These are phyloP conservation scores for Globisporangium viniferum DNA, from an alignment of 352 stramenopile species.

Conservation along the genomic window DNA sequence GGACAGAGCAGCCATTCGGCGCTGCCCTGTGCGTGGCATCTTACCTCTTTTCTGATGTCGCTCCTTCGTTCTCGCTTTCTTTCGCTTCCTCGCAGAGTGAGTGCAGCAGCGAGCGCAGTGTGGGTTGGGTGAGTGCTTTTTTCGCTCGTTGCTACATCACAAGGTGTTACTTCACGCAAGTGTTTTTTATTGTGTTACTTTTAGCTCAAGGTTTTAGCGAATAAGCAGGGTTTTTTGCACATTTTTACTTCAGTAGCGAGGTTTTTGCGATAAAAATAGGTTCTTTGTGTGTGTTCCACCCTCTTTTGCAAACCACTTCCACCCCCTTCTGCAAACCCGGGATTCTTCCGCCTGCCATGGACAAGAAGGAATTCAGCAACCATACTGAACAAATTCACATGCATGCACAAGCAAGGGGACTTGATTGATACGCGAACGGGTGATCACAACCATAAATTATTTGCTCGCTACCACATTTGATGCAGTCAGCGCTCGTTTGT, in stretches of 20 bases:
- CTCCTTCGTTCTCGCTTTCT: slow-evolving; percentile 8
- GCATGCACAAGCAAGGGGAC: too few species aligned
- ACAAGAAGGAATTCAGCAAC: neutral
- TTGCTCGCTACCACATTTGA: neutral
- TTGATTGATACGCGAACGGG: neutral
- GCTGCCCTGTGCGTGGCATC: neutral
- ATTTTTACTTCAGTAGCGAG: neutral
- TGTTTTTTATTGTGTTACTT: neutral
- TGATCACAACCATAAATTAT: neutral
- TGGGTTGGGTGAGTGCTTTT: slow-evolving; percentile 6
- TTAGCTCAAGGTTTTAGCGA: neutral
- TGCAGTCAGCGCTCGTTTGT: neutral
- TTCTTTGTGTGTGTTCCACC: neutral
- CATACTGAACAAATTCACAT: neutral
- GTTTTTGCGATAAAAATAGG: slow-evolving; percentile 3
- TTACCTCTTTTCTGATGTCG: slow-evolving; percentile 3
- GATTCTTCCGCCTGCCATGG: neutral
- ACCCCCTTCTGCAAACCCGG: too few species aligned
- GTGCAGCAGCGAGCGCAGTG: slow-evolving; percentile 7
- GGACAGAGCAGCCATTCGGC: neutral
- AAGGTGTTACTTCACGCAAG: neutral
- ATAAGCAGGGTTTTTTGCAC: neutral
- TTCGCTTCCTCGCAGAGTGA: slow-evolving; percentile 6
- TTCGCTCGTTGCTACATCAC: slow-evolving; percentile 3
- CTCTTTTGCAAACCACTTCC: neutral